Percentiles rank a stretch among this genome's conserved stretches.
These are phyloP conservation scores for Inga oerstediana DNA, from an alignment of 306 rosid species.

Conservation along the genomic window DNA sequence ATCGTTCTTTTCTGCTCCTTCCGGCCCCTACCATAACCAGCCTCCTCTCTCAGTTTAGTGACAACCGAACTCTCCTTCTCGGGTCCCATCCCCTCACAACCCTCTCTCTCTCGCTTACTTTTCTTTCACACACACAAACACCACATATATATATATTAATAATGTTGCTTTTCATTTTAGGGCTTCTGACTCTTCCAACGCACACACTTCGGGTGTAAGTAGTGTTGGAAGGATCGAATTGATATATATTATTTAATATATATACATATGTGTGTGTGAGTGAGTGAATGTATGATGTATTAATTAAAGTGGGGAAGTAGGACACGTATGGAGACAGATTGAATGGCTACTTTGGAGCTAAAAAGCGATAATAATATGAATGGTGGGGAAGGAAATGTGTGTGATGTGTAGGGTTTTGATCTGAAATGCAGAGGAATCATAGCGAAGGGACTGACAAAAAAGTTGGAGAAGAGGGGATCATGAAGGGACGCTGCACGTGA, in stretches of 20 bases:
- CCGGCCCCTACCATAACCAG: background rate
- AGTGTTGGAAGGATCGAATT: background rate
- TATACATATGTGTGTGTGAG: background rate
- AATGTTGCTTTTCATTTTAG: no score
- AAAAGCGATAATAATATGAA: background rate
- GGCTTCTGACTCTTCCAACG: background rate
- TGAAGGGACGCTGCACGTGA: conserved; percentile 17
- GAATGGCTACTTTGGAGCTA: background rate
- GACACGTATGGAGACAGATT: background rate
- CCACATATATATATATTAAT: no score
- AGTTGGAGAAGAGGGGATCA: conserved; percentile 9
- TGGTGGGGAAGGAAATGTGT: background rate
- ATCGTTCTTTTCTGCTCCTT: background rate
- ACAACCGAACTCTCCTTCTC: background rate
- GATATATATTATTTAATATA: background rate
- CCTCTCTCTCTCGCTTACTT: background rate
- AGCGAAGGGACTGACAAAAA: background rate
- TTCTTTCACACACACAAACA: background rate
- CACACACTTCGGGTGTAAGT: background rate
- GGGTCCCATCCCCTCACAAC: background rate
- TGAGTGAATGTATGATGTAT: no score
- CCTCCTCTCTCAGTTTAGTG: background rate
- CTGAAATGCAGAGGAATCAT: background rate
- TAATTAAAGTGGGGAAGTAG: background rate
- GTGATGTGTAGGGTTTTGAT: background rate